Conservation (phyloP, 345 rosid genomes). For the Schrenkiella parvula region DNA sequence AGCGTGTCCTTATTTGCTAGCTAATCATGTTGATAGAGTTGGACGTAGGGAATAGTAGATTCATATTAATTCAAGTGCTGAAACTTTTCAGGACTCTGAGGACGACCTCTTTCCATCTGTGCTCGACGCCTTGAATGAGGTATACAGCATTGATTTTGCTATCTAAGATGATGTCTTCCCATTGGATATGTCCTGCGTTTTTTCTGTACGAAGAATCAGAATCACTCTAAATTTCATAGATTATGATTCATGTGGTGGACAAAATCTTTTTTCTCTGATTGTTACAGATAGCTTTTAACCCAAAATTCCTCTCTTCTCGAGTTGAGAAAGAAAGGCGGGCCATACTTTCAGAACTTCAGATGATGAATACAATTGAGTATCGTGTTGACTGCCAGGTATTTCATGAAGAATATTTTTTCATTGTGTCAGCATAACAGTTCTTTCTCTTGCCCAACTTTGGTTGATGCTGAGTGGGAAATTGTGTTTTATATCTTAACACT, state of each 20-base stretch:
- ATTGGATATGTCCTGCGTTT: neutral
- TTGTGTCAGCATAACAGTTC: conserved; percentile 23
- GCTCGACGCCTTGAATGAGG: conserved; percentile 96
- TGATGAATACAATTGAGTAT: conserved; percentile 99
- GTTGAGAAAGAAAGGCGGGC: conserved; percentile 99
- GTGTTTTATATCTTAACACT: conserved; percentile 31
- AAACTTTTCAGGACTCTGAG: conserved; percentile 65
- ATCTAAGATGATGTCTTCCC: conserved; percentile 10
- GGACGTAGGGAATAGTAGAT: neutral
- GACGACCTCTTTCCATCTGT: conserved; percentile 81
- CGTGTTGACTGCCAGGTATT: conserved; percentile 99
- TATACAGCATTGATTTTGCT: conserved; percentile 25
- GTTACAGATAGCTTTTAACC: conserved; percentile 90
- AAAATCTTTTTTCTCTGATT: conserved; percentile 6
- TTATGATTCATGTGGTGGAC: neutral
- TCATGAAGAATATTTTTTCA: conserved; percentile 7
- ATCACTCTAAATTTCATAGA: neutral
- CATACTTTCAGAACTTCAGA: conserved; percentile 95
- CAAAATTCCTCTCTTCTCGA: conserved; percentile 88
- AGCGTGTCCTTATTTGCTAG: neutral
- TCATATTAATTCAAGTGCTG: neutral
- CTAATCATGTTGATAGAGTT: conserved; percentile 15
- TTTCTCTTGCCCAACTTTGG: conserved; percentile 10
- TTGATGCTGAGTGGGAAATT: neutral
- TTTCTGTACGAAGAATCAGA: neutral